Conservation (phyloP, 106 monocot genomes). For the Chionographis japonica region DNA sequence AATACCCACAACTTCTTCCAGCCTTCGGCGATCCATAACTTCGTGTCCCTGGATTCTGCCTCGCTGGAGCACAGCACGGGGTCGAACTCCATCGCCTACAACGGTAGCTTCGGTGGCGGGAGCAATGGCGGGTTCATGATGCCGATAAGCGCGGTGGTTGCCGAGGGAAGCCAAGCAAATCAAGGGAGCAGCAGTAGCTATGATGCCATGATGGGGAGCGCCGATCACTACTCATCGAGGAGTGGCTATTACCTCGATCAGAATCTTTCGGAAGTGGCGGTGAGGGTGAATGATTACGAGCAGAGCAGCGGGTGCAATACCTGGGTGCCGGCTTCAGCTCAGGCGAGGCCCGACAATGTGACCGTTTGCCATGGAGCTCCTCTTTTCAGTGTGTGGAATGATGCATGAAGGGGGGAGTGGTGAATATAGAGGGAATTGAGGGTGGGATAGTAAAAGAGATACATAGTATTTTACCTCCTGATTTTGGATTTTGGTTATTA, state of each 20-base stretch:
- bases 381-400: slow-evolving; percentile 72
- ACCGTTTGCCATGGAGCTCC: slow-evolving; percentile 39
- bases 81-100: slow-evolving; percentile 47
- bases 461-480: neutral
- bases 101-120: slow-evolving; percentile 12
- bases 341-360: slow-evolving; percentile 14
- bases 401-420: slow-evolving; percentile 20
- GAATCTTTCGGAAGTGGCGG: slow-evolving; percentile 5
- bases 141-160: slow-evolving; percentile 35
- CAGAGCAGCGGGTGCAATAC: neutral
- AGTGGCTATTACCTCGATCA: slow-evolving; percentile 1
- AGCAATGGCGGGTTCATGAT: slow-evolving; percentile 28
- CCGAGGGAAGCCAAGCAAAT: slow-evolving; percentile 11
- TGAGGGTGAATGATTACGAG: slow-evolving; percentile 8
- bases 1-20: slow-evolving; percentile 67
- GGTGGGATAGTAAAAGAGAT: neutral
- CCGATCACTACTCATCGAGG: slow-evolving; percentile 13
- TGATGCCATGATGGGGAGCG: slow-evolving; percentile 29
- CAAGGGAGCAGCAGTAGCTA: slow-evolving; percentile 15
- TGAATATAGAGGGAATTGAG: neutral
- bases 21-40: slow-evolving; percentile 29
- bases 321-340: slow-evolving; percentile 21
- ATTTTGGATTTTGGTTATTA: neutral
- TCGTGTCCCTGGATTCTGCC: slow-evolving; percentile 28
- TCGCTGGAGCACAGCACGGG: slow-evolving; percentile 69